Conservation (phyloP, 163 green algal genomes). For the Chloromonas sp. region DNA sequence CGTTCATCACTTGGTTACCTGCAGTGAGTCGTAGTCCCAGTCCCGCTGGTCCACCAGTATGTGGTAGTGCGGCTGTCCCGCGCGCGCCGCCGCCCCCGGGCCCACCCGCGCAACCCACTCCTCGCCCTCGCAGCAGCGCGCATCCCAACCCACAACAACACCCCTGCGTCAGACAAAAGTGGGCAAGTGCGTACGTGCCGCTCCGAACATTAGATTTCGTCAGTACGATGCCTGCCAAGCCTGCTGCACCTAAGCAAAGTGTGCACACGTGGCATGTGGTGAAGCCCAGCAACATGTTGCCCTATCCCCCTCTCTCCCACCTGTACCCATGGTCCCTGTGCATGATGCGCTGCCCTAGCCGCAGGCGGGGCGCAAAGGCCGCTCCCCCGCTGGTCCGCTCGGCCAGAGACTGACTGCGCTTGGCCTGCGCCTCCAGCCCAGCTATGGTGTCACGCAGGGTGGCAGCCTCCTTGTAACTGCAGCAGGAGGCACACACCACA, state of each 20-base stretch:
- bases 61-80: conserved; percentile 46
- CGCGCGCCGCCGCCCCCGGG: conserved; percentile 2
- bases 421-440: conserved; percentile 53
- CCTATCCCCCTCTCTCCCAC: not conserved
- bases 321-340: conserved; percentile 47
- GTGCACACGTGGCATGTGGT: no score
- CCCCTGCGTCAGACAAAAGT: conserved; percentile 30
- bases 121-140: conserved; percentile 62
- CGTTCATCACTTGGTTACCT: no score
- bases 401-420: conserved; percentile 21
- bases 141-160: conserved; percentile 74
- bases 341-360: conserved; percentile 63
- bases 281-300: no score
- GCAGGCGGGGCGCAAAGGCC: conserved; percentile 16
- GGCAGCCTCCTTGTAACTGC: conserved; percentile 67
- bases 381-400: not conserved
- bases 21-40: conserved; percentile 44
- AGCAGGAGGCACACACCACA: not conserved
- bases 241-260: no score
- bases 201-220: no score
- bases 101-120: conserved; percentile 46
- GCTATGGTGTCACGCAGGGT: conserved; percentile 54
- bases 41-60: conserved; percentile 68
- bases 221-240: no score
- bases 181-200: not conserved